A percentile compares a stretch with the other conserved stretches of the same genome.
Conservation (phyloP, 495 filamentous ascomycete genomes). For the Aspergillus sclerotioniger region DNA sequence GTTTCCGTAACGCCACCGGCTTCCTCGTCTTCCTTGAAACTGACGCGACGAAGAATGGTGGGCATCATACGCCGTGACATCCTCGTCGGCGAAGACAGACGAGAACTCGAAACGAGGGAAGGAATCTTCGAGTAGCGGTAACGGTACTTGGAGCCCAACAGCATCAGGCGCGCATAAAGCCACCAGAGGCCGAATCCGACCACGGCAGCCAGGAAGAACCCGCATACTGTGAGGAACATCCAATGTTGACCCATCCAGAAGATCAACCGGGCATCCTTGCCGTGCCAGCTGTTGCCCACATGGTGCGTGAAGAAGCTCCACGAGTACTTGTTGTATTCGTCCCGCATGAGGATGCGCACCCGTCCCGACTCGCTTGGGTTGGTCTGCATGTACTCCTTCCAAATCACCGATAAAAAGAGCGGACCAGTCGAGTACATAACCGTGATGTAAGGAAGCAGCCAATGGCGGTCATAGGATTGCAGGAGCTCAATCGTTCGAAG, state of each 20-base stretch:
- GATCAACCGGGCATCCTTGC: constrained; percentile 68
- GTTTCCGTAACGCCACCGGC: constrained; percentile 33
- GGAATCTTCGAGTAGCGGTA: constrained; percentile 42
- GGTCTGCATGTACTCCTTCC: constrained; percentile 69
- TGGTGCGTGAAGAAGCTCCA: constrained; percentile 82
- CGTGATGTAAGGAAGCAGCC: constrained; percentile 80
- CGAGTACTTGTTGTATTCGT: constrained; percentile 65
- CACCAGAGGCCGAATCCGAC: constrained; percentile 59
- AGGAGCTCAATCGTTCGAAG: constrained; percentile 67
- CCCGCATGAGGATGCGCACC: constrained; percentile 57
- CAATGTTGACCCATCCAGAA: constrained; percentile 81
- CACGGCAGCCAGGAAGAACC: constrained; percentile 58
- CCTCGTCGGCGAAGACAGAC: constrained; percentile 36
- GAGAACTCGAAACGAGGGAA: constrained; percentile 24
- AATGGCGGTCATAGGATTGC: constrained; percentile 68
- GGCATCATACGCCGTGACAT: constrained; percentile 37
- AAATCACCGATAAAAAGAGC: constrained; percentile 79
- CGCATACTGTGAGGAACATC: constrained; percentile 65
- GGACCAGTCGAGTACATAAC: constrained; percentile 88
- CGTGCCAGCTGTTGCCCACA: constrained; percentile 74
- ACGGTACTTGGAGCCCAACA: constrained; percentile 45
- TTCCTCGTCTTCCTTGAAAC: constrained; percentile 49
- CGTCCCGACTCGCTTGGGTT: constrained; percentile 39
- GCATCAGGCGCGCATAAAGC: constrained; percentile 48
- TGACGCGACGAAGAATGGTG: constrained; percentile 41